Base-by-base conservation (phyloP, 2,329 filamentous ascomycete genomes). In the Westerdykella ornata region DNA sequence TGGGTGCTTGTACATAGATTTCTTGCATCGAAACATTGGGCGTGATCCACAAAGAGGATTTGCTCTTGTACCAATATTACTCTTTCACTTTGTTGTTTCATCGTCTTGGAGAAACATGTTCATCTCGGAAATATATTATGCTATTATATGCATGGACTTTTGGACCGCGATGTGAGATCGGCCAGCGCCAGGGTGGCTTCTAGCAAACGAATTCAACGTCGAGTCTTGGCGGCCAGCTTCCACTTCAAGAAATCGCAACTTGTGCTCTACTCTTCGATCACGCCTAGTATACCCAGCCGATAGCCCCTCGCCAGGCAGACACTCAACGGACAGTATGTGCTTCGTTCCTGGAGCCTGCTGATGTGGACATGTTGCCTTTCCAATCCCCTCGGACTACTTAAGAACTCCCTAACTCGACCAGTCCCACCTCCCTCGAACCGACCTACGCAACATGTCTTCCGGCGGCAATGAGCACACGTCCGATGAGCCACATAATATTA, bases 1-100 rank as follows among this genome's bases (percentile, higher is more conserved):
- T 22, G 14, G 34, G 30, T 39, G 22, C 15, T 43, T 59, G 52
- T 59, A 63, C 57, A 62, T 56, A 61, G 46, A 39, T 31, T 40
- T 54, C 41, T 56, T 55, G 59, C 58, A 63, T 64, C 38, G 49
- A 37, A 52, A 55, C 58, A 53, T 62, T 51, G 33, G 48, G 47
- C 44, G 49, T 41, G 30, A 41, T 30, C 15, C 26, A 16, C 11
- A 44, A 41, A 41, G 22, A 39, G 29, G 34, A 35, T 44, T 37
- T 29, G 35, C 35, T 42, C 41, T 42, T 53, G 49, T 53, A 53
- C 37, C 31, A 51, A 47, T 49, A 46, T 39, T 33, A 15, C 22
- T n/a, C 22, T 9, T 26, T 26, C 22, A 26, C 7, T 9, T 26
- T 26, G 22, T 26, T 26, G 22, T 26, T 11, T 26, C 22, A 26